These are phyloP conservation scores for Fraxinus albicans DNA, from an alignment of 305 asterid species.

Conservation along the genomic window DNA sequence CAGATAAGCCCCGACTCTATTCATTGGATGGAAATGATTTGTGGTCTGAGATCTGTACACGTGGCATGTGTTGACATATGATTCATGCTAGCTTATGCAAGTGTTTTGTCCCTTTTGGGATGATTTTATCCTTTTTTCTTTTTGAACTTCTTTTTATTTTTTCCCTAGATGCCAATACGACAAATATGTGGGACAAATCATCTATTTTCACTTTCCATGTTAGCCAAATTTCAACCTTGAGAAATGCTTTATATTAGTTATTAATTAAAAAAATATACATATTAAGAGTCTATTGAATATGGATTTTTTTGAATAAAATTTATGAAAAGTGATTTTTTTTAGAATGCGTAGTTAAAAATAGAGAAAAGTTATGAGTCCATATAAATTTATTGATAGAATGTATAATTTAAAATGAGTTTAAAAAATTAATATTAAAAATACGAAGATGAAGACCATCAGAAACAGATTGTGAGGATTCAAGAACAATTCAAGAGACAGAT, in stretches of 20 bases:
- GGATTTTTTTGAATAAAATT: too few species aligned
- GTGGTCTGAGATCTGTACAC: neutral
- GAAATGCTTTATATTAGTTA: neutral
- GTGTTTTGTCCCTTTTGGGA: neutral
- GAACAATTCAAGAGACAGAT: too few species aligned
- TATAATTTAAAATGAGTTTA: neutral
- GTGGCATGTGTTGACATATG: neutral
- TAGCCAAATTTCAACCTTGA: neutral
- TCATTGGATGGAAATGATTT: neutral
- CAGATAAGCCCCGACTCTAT: neutral
- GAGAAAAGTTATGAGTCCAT: too few species aligned
- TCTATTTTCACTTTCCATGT: neutral
- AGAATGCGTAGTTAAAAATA: too few species aligned
- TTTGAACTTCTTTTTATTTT: neutral
- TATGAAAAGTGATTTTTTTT: too few species aligned
- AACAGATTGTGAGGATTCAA: too few species aligned
- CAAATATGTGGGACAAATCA: neutral
- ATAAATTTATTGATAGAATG: too few species aligned
- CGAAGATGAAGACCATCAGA: too few species aligned
- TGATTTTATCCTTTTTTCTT: neutral
- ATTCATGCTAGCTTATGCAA: neutral
- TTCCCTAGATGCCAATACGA: neutral
- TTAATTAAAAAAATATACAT: too few species aligned
- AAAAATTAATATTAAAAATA: too few species aligned
- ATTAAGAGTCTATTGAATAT: too few species aligned